Evolutionary conservation across 495 filamentous ascomycete genomes (phyloP).

Genomic region (Podospora pseudocomata): DNA sequence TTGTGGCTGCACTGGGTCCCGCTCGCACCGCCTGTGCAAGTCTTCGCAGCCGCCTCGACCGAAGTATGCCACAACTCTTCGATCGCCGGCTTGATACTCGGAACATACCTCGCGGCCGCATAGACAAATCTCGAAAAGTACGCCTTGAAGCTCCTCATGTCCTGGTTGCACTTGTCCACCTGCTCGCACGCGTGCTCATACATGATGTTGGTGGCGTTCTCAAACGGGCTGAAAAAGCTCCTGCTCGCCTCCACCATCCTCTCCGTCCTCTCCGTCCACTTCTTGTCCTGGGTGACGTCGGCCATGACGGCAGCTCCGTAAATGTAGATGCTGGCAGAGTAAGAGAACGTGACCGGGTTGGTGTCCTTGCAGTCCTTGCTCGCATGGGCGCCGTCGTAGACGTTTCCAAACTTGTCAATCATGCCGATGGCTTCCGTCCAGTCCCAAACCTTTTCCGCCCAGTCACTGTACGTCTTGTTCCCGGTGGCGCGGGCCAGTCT

Average conservation of each 20-base stretch:
- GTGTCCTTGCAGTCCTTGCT: conserved; percentile 42
- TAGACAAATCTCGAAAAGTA: conserved; percentile 75
- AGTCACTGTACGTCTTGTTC: conserved; percentile 59
- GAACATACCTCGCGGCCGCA: conserved; percentile 57
- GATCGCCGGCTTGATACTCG: conserved; percentile 52
- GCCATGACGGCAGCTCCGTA: conserved; percentile 64
- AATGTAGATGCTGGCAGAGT: conserved; percentile 62
- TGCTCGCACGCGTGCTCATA: conserved; percentile 73
- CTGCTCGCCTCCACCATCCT: conserved; percentile 44
- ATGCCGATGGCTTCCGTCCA: conserved; percentile 57
- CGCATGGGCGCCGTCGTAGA: conserved; percentile 55
- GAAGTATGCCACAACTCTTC: conserved; percentile 51
- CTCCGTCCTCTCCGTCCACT: conserved; percentile 51
- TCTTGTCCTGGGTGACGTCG: conserved; percentile 52
- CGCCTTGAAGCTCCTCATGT: conserved; percentile 77
- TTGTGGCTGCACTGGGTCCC: conserved; percentile 63
- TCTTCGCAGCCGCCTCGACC: conserved; percentile 59
- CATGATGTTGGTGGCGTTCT: conserved; percentile 54
- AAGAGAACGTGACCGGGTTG: conserved; percentile 55
- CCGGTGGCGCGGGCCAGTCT: conserved; percentile 64
- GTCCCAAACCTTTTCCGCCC: conserved; percentile 68
- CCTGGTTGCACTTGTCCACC: conserved; percentile 57
- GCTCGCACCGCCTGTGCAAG: conserved; percentile 57
- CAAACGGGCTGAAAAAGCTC: conserved; percentile 46
- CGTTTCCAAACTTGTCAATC: conserved; percentile 45